Evolutionary conservation across 1,284 basidiomycete species (phyloP), one percentile per base, ranked within the genome.

Genomic region (Hemileia vastatrix): DNA sequence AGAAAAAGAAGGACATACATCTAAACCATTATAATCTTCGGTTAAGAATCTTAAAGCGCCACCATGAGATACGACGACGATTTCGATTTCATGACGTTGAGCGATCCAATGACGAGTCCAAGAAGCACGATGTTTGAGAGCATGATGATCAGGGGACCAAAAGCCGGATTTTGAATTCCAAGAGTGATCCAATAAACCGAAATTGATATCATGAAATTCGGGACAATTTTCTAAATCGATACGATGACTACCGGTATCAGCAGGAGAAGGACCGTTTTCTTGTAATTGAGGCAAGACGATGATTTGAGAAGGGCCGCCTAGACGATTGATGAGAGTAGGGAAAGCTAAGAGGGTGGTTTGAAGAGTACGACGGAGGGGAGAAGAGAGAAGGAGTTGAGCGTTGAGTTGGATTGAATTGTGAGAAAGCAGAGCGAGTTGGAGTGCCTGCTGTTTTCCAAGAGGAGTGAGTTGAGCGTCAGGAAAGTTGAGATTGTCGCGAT

Each of bases 151-250:
- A 33, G 59, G 32, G 15, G 59, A 45, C 59, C 59, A 61, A 43
- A 61, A 44, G 23, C 59, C 59, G 13, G 59, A 53, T 33, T 61
- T 61, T 5, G 59, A 61, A 32, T 61, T 61, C 59, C 59, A 61
- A 13, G 23, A 36, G 6, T 61, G 44, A n/a, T 11, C 59, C 24
- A 61, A 31, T 33, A 50, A 23, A 4, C 59, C 23, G 31, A 61
- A 61, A 43, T 61, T 52, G 24, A 61, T 61, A 9, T 52, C 59
- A 23, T 54, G 43, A 33, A 61, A 61, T 33, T 61, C 59, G 11
- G 54, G 32, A 44, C 47, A 36, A 43, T 21, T 27, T 19, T 54
- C 52, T 21, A 61, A 43, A 4, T 32, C 43, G 11, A 32, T 19
- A 15, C 52, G 40, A 19, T 51, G 54, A 52, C 59, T 61, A n/a